A percentile compares a stretch with the other conserved stretches of the same genome.
These are phyloP conservation scores for Fusarium musae DNA, from an alignment of 2,329 filamentous ascomycete genomes.

Conservation along the genomic window DNA sequence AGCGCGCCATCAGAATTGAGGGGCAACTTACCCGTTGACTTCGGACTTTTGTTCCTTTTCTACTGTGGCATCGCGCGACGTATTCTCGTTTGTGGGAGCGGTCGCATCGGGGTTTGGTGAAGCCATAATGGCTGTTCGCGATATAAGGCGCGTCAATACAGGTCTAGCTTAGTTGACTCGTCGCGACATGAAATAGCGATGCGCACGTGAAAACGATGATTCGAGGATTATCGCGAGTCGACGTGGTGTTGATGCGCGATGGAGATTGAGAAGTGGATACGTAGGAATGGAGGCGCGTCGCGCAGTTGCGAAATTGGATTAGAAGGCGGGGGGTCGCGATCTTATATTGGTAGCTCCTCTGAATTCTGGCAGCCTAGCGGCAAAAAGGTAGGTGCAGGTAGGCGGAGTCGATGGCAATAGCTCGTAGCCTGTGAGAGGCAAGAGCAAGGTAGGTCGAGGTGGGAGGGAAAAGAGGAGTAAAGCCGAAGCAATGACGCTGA, in stretches of 20 bases:
- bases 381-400: background rate
- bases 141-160: conserved; percentile 43
- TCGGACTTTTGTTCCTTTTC: conserved; percentile 48
- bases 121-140: conserved; percentile 65
- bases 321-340: conserved; percentile 30
- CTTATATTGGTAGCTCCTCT: conserved; percentile 28
- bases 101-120: conserved; percentile 58
- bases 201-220: conserved; percentile 6
- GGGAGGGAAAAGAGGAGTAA: conserved; percentile 24
- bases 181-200: conserved; percentile 53
- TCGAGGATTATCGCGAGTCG: conserved; percentile 1
- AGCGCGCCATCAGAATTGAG: conserved; percentile 5
- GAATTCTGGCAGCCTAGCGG: conserved; percentile 34
- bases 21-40: conserved; percentile 53
- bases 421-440: conserved; percentile 30
- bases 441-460: conserved; percentile 19
- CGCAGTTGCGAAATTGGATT: conserved; percentile 25
- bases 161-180: conserved; percentile 44
- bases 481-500: conserved; percentile 34
- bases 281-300: conserved; percentile 40
- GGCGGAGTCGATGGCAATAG: conserved; percentile 37
- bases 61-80: conserved; percentile 51
- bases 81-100: conserved; percentile 55
- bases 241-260: conserved; percentile 30
- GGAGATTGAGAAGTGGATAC: conserved; percentile 25